phyloP scores from a whole-genome alignment of 768 basidiomycete genomes.

The Scleroderma citrinum region DNA sequence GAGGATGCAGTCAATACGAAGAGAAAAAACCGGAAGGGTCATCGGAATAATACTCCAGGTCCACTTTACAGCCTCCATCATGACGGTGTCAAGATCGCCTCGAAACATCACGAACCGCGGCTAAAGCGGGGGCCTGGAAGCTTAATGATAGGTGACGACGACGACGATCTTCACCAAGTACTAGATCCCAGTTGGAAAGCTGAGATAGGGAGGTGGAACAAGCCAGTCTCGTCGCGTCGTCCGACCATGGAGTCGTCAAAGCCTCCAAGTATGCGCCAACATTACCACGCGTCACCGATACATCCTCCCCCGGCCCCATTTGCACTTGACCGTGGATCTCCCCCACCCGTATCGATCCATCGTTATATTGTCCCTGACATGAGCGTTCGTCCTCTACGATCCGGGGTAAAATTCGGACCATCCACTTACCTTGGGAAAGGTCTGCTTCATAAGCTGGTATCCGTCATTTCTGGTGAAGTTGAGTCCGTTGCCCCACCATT shows the following conservation, averaged over 20 bases:
- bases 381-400: conserved; percentile 41
- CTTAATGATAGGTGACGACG: conserved; percentile 41
- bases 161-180: conserved; percentile 37
- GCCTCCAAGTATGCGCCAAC: conserved; percentile 9
- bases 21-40: conserved; percentile 22
- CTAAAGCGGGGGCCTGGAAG: conserved; percentile 12
- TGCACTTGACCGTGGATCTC: conserved; percentile 12
- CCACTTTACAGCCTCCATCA: conserved; percentile 36
- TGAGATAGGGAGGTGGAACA: conserved; percentile 29
- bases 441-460: conserved; percentile 50
- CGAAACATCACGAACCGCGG: conserved; percentile 15
- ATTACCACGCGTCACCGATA: conserved; percentile 10
- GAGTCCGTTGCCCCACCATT: conserved; percentile 25
- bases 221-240: conserved; percentile 11
- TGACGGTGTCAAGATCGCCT: conserved; percentile 33
- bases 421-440: conserved; percentile 57
- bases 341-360: background rate
- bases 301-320: conserved; percentile 9
- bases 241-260: conserved; percentile 4
- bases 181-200: conserved; percentile 35
- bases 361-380: conserved; percentile 42
- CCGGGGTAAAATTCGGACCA: conserved; percentile 45
- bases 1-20: conserved; percentile 4
- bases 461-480: conserved; percentile 26
- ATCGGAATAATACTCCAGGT: conserved; percentile 23